phyloP scores from a whole-genome alignment of 2,329 filamentous ascomycete species.

The Pezicula carpinea region DNA sequence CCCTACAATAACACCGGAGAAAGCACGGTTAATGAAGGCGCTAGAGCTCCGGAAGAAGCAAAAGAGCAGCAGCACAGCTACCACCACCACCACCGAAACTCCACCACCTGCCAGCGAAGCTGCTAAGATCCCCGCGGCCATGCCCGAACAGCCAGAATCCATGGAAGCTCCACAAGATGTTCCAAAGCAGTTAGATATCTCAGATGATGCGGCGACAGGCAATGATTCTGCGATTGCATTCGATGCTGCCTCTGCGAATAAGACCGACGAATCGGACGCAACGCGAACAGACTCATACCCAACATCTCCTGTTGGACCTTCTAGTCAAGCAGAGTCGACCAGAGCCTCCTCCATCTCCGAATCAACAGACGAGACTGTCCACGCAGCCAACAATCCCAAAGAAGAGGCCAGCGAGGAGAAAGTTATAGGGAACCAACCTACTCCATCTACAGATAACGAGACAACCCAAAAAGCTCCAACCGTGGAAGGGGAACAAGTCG shows the following conservation, averaged over 20 bases:
- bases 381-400: slow-evolving; percentile 22
- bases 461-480: not conserved
- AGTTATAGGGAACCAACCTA: not conserved
- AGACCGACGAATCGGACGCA: slow-evolving; percentile 27
- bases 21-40: slow-evolving; percentile 88
- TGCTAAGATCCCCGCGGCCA: slow-evolving; percentile 3
- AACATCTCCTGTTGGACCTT: slow-evolving; percentile 49
- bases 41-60: slow-evolving; percentile 85
- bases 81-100: slow-evolving; percentile 3
- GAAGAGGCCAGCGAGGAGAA: not conserved
- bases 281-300: slow-evolving; percentile 53
- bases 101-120: slow-evolving; percentile 5
- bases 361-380: slow-evolving; percentile 55
- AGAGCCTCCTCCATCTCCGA: slow-evolving; percentile 61
- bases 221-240: slow-evolving; percentile 53
- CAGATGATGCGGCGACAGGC: slow-evolving; percentile 28
- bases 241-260: slow-evolving; percentile 37
- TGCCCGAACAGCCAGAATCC: slow-evolving; percentile 2
- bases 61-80: slow-evolving; percentile 35
- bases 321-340: slow-evolving; percentile 54
- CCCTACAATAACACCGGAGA: slow-evolving; percentile 74
- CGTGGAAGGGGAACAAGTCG: not conserved
- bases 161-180: slow-evolving; percentile 15
- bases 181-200: slow-evolving; percentile 19
- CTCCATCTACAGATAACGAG: not conserved